Percentiles rank a stretch among this genome's conserved stretches.
These are phyloP conservation scores for Magnusiomyces sp. DNA, from an alignment of 1,139 yeast species.

Conservation along the genomic window DNA sequence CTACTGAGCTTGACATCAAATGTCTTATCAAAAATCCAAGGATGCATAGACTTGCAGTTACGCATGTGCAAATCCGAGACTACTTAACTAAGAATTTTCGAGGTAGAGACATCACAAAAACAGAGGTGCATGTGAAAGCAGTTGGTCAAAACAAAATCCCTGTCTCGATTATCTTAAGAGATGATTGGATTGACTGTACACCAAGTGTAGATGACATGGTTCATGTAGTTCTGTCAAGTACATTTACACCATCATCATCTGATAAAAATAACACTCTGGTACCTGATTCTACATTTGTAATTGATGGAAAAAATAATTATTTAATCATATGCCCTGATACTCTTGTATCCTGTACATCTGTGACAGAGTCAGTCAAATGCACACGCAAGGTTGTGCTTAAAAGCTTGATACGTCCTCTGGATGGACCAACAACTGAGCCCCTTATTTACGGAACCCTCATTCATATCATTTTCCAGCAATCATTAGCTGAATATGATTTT, in stretches of 20 bases:
- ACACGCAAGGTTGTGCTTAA: slow-evolving; percentile 59
- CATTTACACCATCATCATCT: slow-evolving; percentile 1
- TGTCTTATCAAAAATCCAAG: no score
- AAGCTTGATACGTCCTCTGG: slow-evolving; percentile 41
- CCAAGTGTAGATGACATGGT: slow-evolving; percentile 29
- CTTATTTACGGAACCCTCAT: slow-evolving; percentile 70
- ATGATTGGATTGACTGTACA: slow-evolving; percentile 22
- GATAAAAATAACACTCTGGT: slow-evolving; percentile 19
- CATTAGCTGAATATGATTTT: slow-evolving; percentile 42
- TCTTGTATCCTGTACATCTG: slow-evolving; percentile 69
- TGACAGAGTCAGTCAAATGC: slow-evolving; percentile 70
- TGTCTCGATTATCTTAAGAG: slow-evolving; percentile 17
- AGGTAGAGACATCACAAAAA: no score
- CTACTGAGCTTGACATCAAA: no score
- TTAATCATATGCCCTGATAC: slow-evolving; percentile 79
- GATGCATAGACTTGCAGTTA: neutral
- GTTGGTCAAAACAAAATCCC: neutral
- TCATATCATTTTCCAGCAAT: slow-evolving; percentile 69
- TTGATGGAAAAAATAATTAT: slow-evolving; percentile 44
- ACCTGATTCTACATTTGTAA: slow-evolving; percentile 31
- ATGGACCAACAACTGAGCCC: slow-evolving; percentile 54
- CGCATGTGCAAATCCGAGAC: neutral
- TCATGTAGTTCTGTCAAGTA: slow-evolving; percentile 24
- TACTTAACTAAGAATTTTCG: neutral
- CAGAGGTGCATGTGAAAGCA: neutral